phyloP scores from a whole-genome alignment of 2,329 filamentous ascomycete species.

The Xylariaceae sp. region DNA sequence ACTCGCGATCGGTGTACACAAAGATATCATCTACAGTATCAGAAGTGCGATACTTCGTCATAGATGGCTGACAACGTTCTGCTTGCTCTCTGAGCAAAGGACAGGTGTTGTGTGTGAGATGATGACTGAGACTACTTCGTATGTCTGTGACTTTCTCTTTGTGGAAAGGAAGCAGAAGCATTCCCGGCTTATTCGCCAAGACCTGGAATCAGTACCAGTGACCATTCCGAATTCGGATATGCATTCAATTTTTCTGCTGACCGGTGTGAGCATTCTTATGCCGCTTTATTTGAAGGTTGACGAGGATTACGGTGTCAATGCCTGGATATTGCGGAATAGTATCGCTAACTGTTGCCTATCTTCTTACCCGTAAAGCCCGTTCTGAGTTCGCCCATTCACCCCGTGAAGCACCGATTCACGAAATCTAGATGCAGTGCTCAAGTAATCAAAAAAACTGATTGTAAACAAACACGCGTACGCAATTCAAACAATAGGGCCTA shows the following conservation, averaged over 20 bases:
- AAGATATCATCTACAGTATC: not conserved
- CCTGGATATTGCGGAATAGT: too few relatives aligned
- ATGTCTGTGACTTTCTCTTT: not conserved
- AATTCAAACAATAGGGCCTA: not conserved
- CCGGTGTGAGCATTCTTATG: not conserved
- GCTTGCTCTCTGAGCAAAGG: not conserved
- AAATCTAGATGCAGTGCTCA: too few relatives aligned
- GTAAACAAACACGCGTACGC: too few relatives aligned
- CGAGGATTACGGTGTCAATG: too few relatives aligned
- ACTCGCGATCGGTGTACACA: not conserved
- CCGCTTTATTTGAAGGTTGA: not conserved
- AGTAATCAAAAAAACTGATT: too few relatives aligned
- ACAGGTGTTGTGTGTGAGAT: not conserved
- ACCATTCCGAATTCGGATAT: not conserved
- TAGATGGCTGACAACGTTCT: not conserved
- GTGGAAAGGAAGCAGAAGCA: not conserved
- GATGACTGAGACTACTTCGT: slow-evolving; percentile 6
- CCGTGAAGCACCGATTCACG: too few relatives aligned
- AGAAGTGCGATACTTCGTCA: not conserved
- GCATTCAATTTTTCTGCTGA: not conserved
- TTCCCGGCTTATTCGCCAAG: not conserved
- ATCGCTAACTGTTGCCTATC: too few relatives aligned
- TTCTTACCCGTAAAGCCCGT: too few relatives aligned
- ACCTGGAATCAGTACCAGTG: not conserved
- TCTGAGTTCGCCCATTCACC: too few relatives aligned